Evolutionary conservation across 371 early-diverging fungal species (phyloP).

Genomic region (Rhizomucor pusillus): DNA sequence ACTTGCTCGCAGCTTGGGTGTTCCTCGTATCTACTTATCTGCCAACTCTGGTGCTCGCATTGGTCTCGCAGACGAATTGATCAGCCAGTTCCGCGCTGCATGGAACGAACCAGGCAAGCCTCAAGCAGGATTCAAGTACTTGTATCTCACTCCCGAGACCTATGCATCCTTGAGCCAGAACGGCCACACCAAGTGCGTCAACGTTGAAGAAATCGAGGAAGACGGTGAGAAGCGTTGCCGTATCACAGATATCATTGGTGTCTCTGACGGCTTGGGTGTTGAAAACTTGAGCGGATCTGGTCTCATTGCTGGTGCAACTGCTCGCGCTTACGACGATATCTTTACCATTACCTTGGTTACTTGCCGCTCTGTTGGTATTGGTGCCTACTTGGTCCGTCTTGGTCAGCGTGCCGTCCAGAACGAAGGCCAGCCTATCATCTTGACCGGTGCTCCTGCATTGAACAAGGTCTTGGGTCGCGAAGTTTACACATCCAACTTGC

Average conservation of each 20-base stretch:
- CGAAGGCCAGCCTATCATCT: slow-evolving; percentile 96
- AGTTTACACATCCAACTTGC: slow-evolving; percentile 97
- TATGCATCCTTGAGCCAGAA: slow-evolving; percentile 59
- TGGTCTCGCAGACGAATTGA: slow-evolving; percentile 94
- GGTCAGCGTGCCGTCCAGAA: slow-evolving; percentile 98
- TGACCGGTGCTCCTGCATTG: slow-evolving; percentile 97
- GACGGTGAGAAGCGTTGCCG: slow-evolving; percentile 79
- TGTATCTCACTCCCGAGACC: slow-evolving; percentile 84
- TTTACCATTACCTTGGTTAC: slow-evolving; percentile 98
- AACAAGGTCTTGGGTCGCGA: slow-evolving; percentile 99
- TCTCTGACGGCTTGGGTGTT: slow-evolving; percentile 93
- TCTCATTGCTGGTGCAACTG: slow-evolving; percentile 98
- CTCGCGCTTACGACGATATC: slow-evolving; percentile 94
- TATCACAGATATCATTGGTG: slow-evolving; percentile 90
- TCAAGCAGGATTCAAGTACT: slow-evolving; percentile 85
- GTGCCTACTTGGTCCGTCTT: slow-evolving; percentile 98
- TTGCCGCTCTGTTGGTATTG: slow-evolving; percentile 98
- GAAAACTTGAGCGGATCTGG: slow-evolving; percentile 98
- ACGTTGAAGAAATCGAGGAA: slow-evolving; percentile 66
- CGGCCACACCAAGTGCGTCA: slow-evolving; percentile 59
- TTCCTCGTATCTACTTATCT: slow-evolving; percentile 95
- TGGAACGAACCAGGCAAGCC: slow-evolving; percentile 87
- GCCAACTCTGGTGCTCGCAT: slow-evolving; percentile 99
- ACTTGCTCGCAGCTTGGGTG: slow-evolving; percentile 80
- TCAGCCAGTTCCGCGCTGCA: slow-evolving; percentile 78